Conservation (phyloP, 805 yeast species). For the Sugiyamaella marilandica region DNA sequence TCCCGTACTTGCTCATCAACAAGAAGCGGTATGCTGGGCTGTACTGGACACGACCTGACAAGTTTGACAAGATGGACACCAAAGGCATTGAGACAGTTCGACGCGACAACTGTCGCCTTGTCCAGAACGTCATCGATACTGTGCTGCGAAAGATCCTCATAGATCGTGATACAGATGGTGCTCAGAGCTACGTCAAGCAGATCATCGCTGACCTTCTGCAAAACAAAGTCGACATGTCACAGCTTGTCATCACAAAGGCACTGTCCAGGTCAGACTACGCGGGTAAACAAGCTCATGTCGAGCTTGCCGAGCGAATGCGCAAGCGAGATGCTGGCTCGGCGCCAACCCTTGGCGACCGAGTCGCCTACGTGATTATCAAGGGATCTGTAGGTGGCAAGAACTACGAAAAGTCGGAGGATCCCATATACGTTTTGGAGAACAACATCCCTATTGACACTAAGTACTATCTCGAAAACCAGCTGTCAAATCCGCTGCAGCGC, state of each 20-base stretch:
- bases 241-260: slow-evolving; percentile 89
- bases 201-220: slow-evolving; percentile 88
- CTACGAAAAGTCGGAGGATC: slow-evolving; percentile 96
- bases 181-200: slow-evolving; percentile 77
- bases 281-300: slow-evolving; percentile 96
- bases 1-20: slow-evolving; percentile 88
- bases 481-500: slow-evolving; percentile 86
- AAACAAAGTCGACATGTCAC: slow-evolving; percentile 87
- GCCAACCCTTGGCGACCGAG: slow-evolving; percentile 95
- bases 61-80: slow-evolving; percentile 94
- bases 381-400: slow-evolving; percentile 77
- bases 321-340: slow-evolving; percentile 98
- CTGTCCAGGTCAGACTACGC: slow-evolving; percentile 86
- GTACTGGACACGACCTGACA: slow-evolving; percentile 91
- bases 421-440: slow-evolving; percentile 85
- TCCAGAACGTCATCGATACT: slow-evolving; percentile 89
- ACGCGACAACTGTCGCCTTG: slow-evolving; percentile 93
- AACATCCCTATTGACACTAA: slow-evolving; percentile 91
- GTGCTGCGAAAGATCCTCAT: slow-evolving; percentile 81
- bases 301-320: slow-evolving; percentile 90
- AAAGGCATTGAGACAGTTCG: slow-evolving; percentile 98
- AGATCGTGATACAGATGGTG: slow-evolving; percentile 79
- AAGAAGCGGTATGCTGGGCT: slow-evolving; percentile 97
- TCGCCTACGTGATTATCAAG: slow-evolving; percentile 88
- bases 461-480: slow-evolving; percentile 87